These are phyloP conservation scores for Sarocladium strictum DNA, from an alignment of 2,329 filamentous ascomycete species.

Conservation along the genomic window DNA sequence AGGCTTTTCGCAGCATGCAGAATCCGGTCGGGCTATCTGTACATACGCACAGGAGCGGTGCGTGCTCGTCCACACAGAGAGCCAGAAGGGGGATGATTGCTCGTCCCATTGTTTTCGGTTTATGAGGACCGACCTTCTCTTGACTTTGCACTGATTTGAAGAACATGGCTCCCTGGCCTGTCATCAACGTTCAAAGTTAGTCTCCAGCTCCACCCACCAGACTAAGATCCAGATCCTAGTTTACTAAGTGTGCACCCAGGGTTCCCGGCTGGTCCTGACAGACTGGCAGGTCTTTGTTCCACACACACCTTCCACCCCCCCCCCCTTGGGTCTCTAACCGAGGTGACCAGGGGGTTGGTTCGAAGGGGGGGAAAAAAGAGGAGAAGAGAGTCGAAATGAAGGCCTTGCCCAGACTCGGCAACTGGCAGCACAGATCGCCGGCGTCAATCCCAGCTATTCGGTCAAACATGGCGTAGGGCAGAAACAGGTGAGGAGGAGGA, in stretches of 20 bases:
- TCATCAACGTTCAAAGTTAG: constrained; percentile 1
- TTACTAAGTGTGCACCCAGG: not conserved
- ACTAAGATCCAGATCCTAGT: not conserved
- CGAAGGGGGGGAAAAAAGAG: not conserved
- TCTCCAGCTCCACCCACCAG: not conserved
- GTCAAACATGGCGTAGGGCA: not conserved
- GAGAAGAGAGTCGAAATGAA: not conserved
- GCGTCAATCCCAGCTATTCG: not conserved
- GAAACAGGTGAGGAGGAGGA: no score
- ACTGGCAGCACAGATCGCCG: not conserved
- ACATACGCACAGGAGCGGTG: no score
- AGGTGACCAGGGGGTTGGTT: constrained; percentile 1
- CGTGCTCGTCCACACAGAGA: no score
- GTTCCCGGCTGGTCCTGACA: not conserved
- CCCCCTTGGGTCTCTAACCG: not conserved
- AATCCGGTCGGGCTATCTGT: no score
- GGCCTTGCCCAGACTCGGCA: not conserved
- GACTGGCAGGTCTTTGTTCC: not conserved
- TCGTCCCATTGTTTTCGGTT: no score
- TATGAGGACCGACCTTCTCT: not conserved
- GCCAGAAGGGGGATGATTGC: no score
- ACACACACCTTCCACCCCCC: not conserved
- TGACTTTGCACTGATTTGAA: not conserved
- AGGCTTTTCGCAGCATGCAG: no score
- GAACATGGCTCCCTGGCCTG: constrained; percentile 6